Evolutionary conservation across 192 early-diverging fungal genomes (phyloP), one percentile per base, ranked within the genome.

Genomic region (Fimicolochytrium jonesii): DNA sequence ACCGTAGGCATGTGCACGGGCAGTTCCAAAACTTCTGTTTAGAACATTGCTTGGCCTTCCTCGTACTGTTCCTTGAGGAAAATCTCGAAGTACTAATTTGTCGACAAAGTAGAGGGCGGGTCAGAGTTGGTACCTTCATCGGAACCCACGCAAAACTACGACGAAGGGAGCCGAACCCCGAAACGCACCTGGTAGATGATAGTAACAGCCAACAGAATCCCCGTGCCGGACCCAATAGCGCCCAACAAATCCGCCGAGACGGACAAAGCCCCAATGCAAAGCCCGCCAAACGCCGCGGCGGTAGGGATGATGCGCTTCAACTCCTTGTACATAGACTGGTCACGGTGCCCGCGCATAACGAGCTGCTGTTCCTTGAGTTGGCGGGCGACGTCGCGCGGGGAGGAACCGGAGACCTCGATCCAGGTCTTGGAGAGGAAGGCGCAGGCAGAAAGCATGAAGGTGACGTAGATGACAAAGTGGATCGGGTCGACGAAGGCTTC

Each of bases 381-480:
- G 54, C 86, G 88, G 28, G 97, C 95, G 46, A 99, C 97, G 62
- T 99, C 97, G 25, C 95, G 86, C 11, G 97, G 94, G 20, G 93
- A 94, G 32, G 97, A 95, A 41, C 94, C 95, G 56, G 91, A 94
- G 55, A 99, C 92, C 65, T 99, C 97, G 63, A 99, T 95, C 97
- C 97, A 99, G 29, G 95, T 93, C 70, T 91, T 95, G 67, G 95
- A 98, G 65, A 99, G 81, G 33, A 99, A 68, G 34, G 95, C 97
- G 73, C 97, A 99, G 32, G 90, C 91, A 46, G 86, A 80, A 59
- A 99, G 80, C 92, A 98, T 96, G 64, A 97, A 93, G 44, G 86
- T 78, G 43, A 97, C 79, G 72, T 99, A 98, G 66, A 97, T 67
- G 32, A 90, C 77, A 66, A 97, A 98, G 80, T 97, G 93, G 55